phyloP scores from a whole-genome alignment of 163 green algal species.

The Scenedesmus sp. region DNA sequence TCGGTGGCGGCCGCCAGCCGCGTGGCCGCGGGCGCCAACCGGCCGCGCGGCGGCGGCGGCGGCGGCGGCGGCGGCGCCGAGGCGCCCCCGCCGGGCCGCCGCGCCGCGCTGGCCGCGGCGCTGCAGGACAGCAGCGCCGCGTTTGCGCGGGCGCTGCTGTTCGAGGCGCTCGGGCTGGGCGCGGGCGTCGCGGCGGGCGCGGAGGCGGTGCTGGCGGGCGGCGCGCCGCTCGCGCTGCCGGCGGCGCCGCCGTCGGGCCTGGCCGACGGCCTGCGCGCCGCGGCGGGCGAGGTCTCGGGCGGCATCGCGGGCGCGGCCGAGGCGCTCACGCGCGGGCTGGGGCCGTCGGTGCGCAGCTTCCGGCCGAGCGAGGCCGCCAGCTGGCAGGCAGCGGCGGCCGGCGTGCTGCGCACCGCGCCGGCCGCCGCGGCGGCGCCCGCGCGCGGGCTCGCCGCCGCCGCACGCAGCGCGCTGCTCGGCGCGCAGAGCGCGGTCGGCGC shows the following conservation, averaged over 20 bases:
- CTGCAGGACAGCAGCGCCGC: constrained; percentile 5
- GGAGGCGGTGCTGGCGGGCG: constrained; percentile 23
- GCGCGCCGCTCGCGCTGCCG: not conserved
- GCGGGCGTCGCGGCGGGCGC: constrained; percentile 35
- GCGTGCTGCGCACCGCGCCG: constrained; percentile 2
- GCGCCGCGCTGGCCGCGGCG: not conserved
- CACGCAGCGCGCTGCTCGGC: constrained; percentile 18
- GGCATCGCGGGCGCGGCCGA: constrained; percentile 22
- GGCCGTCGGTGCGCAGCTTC: not conserved
- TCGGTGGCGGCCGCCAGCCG: not conserved
- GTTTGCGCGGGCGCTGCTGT: constrained; percentile 41
- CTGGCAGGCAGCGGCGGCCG: not conserved
- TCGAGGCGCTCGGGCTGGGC: constrained; percentile 40
- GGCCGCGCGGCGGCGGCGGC: constrained; percentile 3
- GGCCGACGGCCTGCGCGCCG: constrained; percentile 18
- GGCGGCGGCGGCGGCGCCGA: not conserved
- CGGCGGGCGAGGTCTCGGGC: constrained; percentile 23
- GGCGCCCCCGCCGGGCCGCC: not conserved
- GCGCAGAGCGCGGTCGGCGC: constrained; percentile 16
- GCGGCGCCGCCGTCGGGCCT: constrained; percentile 6
- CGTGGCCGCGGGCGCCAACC: not conserved
- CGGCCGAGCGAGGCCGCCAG: not conserved
- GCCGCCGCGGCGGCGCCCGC: constrained; percentile 30
- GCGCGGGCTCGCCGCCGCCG: constrained; percentile 23
- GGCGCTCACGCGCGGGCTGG: constrained; percentile 2